Base-by-base conservation (phyloP, 1,139 yeast genomes). In the Geotrichum aggregatum region DNA sequence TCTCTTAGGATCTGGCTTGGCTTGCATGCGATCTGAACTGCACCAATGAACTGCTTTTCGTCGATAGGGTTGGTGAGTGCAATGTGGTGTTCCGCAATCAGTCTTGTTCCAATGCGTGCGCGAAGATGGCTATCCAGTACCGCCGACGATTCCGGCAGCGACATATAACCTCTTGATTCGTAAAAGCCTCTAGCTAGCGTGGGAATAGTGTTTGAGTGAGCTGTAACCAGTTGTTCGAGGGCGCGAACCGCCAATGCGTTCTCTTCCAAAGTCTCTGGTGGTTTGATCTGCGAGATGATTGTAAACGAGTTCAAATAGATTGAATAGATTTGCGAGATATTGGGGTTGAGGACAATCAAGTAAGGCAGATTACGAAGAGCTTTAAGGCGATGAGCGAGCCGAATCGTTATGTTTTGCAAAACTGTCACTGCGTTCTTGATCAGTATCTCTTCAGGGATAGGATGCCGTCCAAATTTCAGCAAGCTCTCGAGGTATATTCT, bases 61-160 rank as follows among this genome's bases (percentile, higher is more conserved):
- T 75, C 72, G 1, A 76, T 70, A 1, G 78, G 76, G 16, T 74
- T 66, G 26, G 80, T 67, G 35, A 87, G 68, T 54, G 79, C 78
- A 33, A 87, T 76, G 68, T 87, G 96, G 65, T 91, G 96, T 56
- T 86, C 91, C 0, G 95, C 91, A 52, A 89, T 74, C 50, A 91
- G 72, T 52, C 96, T 78, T 81, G 92, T 87, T 58, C 91, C 78
- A 44, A 91, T 88, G 55, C 97, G 74, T 59, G 91, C 96, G 52
- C 79, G 75, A 61, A 91, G 73, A 68, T 91, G 97, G n/a, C 74
- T 71, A 64, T 87, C 87, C 56, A 91, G 72, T 58, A 89, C 86
- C 2, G 61, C 57, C 56, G 84, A 82, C 50, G 85, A 80, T 31
- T 76, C 68, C 1, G 72, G 71, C 26, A 76, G 67, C 0, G 79